Percentiles rank a stretch among this genome's conserved stretches.
Evolutionary conservation across 768 basidiomycete genomes (phyloP).

Genomic region (Mycena olivaceomarginata): DNA sequence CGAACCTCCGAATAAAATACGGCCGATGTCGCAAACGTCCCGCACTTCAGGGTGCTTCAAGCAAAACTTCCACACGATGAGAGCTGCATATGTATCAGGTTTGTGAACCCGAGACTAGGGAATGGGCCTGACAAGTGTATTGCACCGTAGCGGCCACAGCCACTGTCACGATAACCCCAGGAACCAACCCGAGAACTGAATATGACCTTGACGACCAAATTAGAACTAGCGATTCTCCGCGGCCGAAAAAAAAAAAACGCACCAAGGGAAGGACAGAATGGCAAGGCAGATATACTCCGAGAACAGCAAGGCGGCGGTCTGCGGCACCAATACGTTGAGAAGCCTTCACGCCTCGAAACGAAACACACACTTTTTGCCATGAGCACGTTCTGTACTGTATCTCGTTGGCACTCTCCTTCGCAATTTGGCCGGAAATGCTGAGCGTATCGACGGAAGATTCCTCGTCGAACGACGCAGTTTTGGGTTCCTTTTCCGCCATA

Average conservation of each 20-base stretch:
- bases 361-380: conserved; percentile 67
- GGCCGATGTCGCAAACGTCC: conserved; percentile 72
- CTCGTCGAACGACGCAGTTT: conserved; percentile 25
- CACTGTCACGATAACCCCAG: conserved; percentile 63
- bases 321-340: neutral
- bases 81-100: conserved; percentile 43
- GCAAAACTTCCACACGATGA: conserved; percentile 66
- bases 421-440: conserved; percentile 46
- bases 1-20: conserved; percentile 67
- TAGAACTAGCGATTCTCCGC: neutral
- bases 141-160: conserved; percentile 60
- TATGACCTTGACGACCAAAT: conserved; percentile 18
- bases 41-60: conserved; percentile 69
- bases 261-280: conserved; percentile 52
- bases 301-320: conserved; percentile 57
- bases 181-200: conserved; percentile 66
- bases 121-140: conserved; percentile 57
- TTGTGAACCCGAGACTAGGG: neutral
- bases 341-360: neutral
- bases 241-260: neutral
- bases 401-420: conserved; percentile 52
- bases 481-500: conserved; percentile 26
- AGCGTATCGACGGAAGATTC: conserved; percentile 33
- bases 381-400: conserved; percentile 65
- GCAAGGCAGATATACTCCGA: conserved; percentile 61